Conservation (phyloP, 2,329 filamentous ascomycete genomes). For the Aspergillus costaricaensis region DNA sequence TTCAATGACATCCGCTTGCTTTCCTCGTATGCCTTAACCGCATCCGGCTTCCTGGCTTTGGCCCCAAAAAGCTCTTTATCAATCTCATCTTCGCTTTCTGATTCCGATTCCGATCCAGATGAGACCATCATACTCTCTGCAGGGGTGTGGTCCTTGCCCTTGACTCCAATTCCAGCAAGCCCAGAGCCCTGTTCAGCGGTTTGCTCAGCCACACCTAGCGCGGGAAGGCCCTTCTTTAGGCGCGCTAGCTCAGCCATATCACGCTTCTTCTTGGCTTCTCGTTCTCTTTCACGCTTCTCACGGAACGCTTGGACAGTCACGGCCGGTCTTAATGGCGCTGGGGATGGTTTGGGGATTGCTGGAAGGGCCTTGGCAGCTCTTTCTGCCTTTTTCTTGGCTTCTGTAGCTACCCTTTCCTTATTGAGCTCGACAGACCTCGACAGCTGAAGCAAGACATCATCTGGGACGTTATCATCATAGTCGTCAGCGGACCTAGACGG, state of each 20-base stretch:
- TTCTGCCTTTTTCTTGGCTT: conserved; percentile 33
- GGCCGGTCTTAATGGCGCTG: conserved; percentile 31
- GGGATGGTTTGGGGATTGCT: conserved; percentile 28
- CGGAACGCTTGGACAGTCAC: conserved; percentile 61
- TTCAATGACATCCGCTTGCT: conserved; percentile 54
- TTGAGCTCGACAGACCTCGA: conserved; percentile 47
- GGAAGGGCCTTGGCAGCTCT: conserved; percentile 28
- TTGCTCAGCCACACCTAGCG: conserved; percentile 54
- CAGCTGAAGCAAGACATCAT: conserved; percentile 44
- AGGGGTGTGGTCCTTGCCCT: conserved; percentile 75
- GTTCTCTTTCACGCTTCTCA: conserved; percentile 72
- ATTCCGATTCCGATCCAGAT: conserved; percentile 63
- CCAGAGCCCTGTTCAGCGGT: conserved; percentile 79
- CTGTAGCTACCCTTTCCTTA: conserved; percentile 37
- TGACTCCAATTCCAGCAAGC: conserved; percentile 68
- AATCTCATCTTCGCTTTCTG: conserved; percentile 75
- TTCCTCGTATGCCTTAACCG: conserved; percentile 50
- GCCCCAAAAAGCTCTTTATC: conserved; percentile 67
- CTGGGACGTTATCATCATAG: conserved; percentile 44
- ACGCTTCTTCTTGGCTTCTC: conserved; percentile 71
- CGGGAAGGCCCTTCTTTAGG: conserved; percentile 59
- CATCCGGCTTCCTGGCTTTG: conserved; percentile 41
- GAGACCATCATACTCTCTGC: conserved; percentile 87
- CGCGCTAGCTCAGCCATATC: conserved; percentile 72
- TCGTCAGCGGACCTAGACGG: conserved; percentile 38